Evolutionary conservation across 2,329 filamentous ascomycete species (phyloP).

Genomic region (Exserohilum turcica): DNA sequence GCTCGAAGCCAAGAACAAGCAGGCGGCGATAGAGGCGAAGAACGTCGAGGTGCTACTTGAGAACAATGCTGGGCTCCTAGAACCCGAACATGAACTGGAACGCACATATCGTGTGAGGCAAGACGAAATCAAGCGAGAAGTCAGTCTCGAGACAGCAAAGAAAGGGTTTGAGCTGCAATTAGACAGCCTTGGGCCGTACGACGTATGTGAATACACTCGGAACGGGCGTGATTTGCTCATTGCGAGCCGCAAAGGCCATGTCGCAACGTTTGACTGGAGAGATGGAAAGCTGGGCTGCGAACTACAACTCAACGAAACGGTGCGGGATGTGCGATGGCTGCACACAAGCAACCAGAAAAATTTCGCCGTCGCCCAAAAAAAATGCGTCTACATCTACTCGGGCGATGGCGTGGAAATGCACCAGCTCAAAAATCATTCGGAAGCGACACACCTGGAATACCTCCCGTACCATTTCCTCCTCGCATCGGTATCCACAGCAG

Average conservation of each 20-base stretch:
- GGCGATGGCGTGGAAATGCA: slow-evolving; percentile 88
- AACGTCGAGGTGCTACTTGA: slow-evolving; percentile 95
- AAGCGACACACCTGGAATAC: slow-evolving; percentile 93
- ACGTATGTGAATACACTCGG: slow-evolving; percentile 84
- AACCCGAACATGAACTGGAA: slow-evolving; percentile 87
- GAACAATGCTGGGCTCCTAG: slow-evolving; percentile 81
- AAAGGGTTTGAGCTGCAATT: slow-evolving; percentile 91
- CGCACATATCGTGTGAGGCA: slow-evolving; percentile 91
- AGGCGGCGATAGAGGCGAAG: slow-evolving; percentile 82
- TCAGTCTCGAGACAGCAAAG: slow-evolving; percentile 83
- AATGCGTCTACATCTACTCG: slow-evolving; percentile 96
- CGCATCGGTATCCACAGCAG: slow-evolving; percentile 81
- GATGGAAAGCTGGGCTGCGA: slow-evolving; percentile 90
- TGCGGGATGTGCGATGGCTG: slow-evolving; percentile 87
- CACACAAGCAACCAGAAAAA: slow-evolving; percentile 80
- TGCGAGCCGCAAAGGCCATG: slow-evolving; percentile 88
- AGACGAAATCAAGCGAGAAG: slow-evolving; percentile 75
- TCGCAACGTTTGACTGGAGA: slow-evolving; percentile 96
- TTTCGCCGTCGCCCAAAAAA: slow-evolving; percentile 96
- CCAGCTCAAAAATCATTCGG: slow-evolving; percentile 85
- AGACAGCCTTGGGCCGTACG: slow-evolving; percentile 77
- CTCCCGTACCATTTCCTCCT: slow-evolving; percentile 95
- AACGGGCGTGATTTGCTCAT: slow-evolving; percentile 87
- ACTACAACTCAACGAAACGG: slow-evolving; percentile 85
- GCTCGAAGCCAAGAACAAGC: slow-evolving; percentile 81